Evolutionary conservation across 805 yeast genomes (phyloP).

Genomic region (Yamadazyma akitaensis): DNA sequence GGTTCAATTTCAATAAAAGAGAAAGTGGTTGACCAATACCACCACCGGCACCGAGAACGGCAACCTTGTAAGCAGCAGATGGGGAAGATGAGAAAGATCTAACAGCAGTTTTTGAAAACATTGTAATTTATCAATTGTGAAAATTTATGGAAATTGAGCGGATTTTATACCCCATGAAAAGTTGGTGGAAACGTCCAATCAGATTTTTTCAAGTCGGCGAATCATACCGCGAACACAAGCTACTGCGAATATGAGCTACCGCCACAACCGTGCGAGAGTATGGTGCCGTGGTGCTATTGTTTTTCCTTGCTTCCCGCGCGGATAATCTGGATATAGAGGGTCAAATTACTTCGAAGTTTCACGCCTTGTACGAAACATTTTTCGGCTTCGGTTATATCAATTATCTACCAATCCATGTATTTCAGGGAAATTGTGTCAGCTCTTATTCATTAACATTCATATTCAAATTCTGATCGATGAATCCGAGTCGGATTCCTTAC

Average conservation of each 20-base stretch:
- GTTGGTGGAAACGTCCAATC: conserved; percentile 1
- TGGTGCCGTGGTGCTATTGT: too few relatives aligned
- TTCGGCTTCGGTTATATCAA: too few relatives aligned
- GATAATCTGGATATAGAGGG: too few relatives aligned
- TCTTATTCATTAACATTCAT: too few relatives aligned
- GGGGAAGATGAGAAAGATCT: conserved; percentile 69
- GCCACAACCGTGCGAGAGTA: neutral
- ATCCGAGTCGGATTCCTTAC: too few relatives aligned
- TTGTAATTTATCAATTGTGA: conserved; percentile 17
- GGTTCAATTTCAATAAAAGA: conserved; percentile 76
- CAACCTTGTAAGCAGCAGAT: conserved; percentile 63
- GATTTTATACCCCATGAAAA: conserved; percentile 2
- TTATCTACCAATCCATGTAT: too few relatives aligned
- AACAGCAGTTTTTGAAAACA: conserved; percentile 56
- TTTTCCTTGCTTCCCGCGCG: too few relatives aligned
- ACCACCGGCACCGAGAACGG: conserved; percentile 83
- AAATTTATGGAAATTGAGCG: neutral
- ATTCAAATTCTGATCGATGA: too few relatives aligned
- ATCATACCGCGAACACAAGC: neutral
- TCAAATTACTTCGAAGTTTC: too few relatives aligned
- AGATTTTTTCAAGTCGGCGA: neutral
- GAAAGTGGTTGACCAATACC: conserved; percentile 79
- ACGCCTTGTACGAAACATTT: too few relatives aligned
- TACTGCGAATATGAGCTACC: neutral
- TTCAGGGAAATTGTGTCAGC: too few relatives aligned